Percentiles rank a stretch among this genome's conserved stretches.
Conservation (phyloP, 2,329 filamentous ascomycete genomes). For the Penicillium sp. region DNA sequence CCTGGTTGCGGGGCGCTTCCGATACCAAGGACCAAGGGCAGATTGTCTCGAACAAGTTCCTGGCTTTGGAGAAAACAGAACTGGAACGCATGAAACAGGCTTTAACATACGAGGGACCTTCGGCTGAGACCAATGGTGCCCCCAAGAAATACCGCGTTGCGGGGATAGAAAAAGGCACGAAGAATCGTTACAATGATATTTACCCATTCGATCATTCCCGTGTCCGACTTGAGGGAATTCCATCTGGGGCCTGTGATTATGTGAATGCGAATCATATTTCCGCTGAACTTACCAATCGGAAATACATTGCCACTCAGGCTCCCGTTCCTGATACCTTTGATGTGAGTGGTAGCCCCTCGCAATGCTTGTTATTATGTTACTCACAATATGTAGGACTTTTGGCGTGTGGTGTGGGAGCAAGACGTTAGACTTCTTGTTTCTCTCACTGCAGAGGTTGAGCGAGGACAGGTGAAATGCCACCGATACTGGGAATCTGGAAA, state of each 20-base stretch:
- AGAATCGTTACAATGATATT: slow-evolving; percentile 98
- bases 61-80: slow-evolving; percentile 80
- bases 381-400: slow-evolving; percentile 71
- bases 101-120: slow-evolving; percentile 59
- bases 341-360: slow-evolving; percentile 53
- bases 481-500: slow-evolving; percentile 82
- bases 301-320: slow-evolving; percentile 93
- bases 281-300: slow-evolving; percentile 78
- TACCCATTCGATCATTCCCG: slow-evolving; percentile 92
- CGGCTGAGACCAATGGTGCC: slow-evolving; percentile 41
- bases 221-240: slow-evolving; percentile 71
- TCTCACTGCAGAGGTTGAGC: slow-evolving; percentile 91
- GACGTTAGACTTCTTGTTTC: slow-evolving; percentile 94
- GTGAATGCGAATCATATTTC: slow-evolving; percentile 90
- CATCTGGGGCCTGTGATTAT: slow-evolving; percentile 77
- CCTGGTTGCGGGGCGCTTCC: slow-evolving; percentile 73
- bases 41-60: slow-evolving; percentile 76
- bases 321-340: slow-evolving; percentile 89
- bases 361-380: neutral
- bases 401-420: slow-evolving; percentile 96
- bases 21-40: slow-evolving; percentile 72
- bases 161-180: slow-evolving; percentile 88
- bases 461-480: slow-evolving; percentile 91
- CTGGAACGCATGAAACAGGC: slow-evolving; percentile 91
- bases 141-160: slow-evolving; percentile 68